phyloP scores from a whole-genome alignment of 2,329 filamentous ascomycete species.

The Aspergillus glaucus region DNA sequence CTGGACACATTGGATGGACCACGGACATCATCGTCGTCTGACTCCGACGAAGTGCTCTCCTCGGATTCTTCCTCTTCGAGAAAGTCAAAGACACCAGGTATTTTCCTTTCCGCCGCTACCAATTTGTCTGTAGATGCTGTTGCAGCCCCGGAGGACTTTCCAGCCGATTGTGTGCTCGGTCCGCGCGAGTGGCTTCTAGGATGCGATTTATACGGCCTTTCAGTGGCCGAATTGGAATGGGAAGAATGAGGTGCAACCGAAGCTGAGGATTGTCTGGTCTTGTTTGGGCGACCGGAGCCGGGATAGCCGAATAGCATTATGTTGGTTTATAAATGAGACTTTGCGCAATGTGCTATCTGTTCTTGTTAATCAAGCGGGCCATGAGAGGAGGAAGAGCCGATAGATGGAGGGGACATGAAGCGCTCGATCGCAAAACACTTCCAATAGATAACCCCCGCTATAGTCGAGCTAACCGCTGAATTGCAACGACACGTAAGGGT shows the following conservation, averaged over 20 bases:
- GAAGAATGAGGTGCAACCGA: conserved; percentile 15
- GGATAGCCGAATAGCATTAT: conserved; percentile 25
- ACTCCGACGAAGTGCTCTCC: conserved; percentile 1
- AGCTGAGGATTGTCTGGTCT: conserved; percentile 17
- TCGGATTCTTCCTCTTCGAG: conserved; percentile 19
- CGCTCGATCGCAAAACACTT: no score
- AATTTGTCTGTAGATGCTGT: conserved; percentile 6
- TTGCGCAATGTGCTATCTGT: not conserved
- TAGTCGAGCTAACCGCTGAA: no score
- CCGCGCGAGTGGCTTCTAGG: not conserved
- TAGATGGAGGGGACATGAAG: no score
- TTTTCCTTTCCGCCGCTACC: conserved; percentile 12
- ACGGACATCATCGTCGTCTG: conserved; percentile 1
- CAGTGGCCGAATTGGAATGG: conserved; percentile 14
- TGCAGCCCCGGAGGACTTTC: conserved; percentile 12
- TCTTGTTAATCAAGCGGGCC: not conserved
- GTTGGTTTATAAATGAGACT: conserved; percentile 9
- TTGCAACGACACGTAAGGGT: no score
- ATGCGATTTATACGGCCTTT: conserved; percentile 11
- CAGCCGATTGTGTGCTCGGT: conserved; percentile 1
- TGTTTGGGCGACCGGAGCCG: conserved; percentile 18
- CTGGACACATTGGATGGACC: not conserved
- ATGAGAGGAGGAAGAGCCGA: not conserved
- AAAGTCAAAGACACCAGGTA: conserved; percentile 37
- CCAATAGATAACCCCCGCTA: no score